phyloP scores from a whole-genome alignment of 805 yeast genomes.

The Candida oleophila region DNA sequence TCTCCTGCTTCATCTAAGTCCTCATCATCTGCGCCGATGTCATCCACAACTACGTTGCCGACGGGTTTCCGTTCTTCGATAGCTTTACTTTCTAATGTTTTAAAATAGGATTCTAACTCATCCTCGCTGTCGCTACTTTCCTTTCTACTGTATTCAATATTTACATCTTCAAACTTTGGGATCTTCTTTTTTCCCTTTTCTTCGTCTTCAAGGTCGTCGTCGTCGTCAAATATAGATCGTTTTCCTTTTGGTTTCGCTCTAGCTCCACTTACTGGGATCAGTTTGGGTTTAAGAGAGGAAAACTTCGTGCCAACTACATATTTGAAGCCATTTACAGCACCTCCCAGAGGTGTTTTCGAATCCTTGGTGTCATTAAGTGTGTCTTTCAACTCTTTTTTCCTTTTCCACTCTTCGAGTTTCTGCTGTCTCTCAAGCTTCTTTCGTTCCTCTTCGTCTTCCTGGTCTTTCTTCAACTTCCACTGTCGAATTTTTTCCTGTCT shows the following conservation, averaged over 20 bases:
- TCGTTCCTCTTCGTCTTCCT: constrained; percentile 12
- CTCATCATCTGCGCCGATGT: constrained; percentile 31
- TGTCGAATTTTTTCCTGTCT: constrained; percentile 55
- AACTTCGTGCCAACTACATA: neutral
- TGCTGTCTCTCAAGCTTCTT: constrained; percentile 29
- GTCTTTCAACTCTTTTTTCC: constrained; percentile 26
- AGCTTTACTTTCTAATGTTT: constrained; percentile 1
- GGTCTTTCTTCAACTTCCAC: constrained; percentile 26
- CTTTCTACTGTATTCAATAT: constrained; percentile 1
- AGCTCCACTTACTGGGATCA: neutral
- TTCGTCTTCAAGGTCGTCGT: neutral
- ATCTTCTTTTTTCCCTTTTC: constrained; percentile 15
- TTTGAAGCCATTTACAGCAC: neutral
- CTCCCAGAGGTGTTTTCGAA: neutral
- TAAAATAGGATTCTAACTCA: constrained; percentile 9
- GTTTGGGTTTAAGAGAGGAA: constrained; percentile 1
- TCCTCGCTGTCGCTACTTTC: constrained; percentile 5
- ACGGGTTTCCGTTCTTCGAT: constrained; percentile 3
- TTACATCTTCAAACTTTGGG: constrained; percentile 12
- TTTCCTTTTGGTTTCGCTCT: neutral
- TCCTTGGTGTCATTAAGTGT: constrained; percentile 5
- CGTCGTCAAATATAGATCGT: neutral
- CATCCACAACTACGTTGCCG: constrained; percentile 12
- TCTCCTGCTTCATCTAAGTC: constrained; percentile 22
- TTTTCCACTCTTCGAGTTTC: constrained; percentile 54